These are phyloP conservation scores for Tubosaeta sp. DNA, from an alignment of 768 basidiomycete genomes.

Conservation along the genomic window DNA sequence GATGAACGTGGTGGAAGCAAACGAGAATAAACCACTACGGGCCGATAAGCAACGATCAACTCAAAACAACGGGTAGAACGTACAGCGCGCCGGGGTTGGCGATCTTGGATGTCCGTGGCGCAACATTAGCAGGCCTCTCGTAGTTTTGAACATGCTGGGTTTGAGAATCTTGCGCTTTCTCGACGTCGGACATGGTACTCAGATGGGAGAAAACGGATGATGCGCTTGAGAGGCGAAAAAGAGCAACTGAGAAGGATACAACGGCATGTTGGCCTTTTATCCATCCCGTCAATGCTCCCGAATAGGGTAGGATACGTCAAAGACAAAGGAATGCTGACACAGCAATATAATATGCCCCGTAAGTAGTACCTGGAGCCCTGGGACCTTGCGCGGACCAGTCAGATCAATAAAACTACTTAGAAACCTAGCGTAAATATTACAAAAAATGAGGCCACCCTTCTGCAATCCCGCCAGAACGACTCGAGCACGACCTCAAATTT, in stretches of 20 bases:
- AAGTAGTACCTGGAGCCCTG: too few species aligned
- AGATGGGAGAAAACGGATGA: background rate
- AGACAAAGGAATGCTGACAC: slow-evolving; percentile 21
- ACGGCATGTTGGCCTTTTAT: slow-evolving; percentile 13
- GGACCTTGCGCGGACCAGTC: too few species aligned
- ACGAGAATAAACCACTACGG: slow-evolving; percentile 72
- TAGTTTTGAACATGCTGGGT: slow-evolving; percentile 16
- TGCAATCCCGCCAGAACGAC: too few species aligned
- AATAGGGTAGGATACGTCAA: slow-evolving; percentile 4
- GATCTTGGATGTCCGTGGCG: slow-evolving; percentile 34
- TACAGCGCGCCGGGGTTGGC: slow-evolving; percentile 53
- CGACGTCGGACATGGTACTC: slow-evolving; percentile 34
- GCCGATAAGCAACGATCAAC: background rate
- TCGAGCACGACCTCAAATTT: too few species aligned
- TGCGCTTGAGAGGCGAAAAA: background rate
- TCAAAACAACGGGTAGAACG: background rate
- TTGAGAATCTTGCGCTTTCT: slow-evolving; percentile 28
- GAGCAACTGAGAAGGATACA: background rate
- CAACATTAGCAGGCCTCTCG: slow-evolving; percentile 14
- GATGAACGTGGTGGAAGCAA: slow-evolving; percentile 80
- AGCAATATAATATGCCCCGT: slow-evolving; percentile 5
- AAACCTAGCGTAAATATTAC: too few species aligned
- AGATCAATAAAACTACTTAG: too few species aligned
- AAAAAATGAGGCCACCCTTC: too few species aligned
- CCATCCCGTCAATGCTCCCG: slow-evolving; percentile 9